These are phyloP conservation scores for Cryptococcus depauperatus DNA, from an alignment of 1,284 basidiomycete species.

Conservation along the genomic window DNA sequence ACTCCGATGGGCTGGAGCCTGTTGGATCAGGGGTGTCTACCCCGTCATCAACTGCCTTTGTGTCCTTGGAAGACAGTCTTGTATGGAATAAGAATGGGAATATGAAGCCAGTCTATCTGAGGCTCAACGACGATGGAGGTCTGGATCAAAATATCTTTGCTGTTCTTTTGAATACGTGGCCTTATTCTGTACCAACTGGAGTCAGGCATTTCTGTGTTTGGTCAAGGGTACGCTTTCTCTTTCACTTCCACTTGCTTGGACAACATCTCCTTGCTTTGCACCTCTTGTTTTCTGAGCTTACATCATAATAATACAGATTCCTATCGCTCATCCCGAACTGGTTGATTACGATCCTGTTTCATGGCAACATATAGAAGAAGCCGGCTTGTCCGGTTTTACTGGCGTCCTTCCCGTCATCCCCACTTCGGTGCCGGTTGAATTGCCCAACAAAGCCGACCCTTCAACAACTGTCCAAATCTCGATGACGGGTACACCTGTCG, in stretches of 20 bases:
- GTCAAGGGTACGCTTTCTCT: conserved; percentile 31
- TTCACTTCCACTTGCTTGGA: no score
- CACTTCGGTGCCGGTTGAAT: no score
- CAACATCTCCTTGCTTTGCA: no score
- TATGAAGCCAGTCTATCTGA: no score
- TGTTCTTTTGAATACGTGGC: conserved; percentile 43
- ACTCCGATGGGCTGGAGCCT: no score
- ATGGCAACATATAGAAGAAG: conserved; percentile 33
- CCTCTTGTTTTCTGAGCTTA: no score
- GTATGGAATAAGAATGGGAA: no score
- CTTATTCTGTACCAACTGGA: conserved; percentile 40
- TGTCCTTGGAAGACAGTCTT: conserved; percentile 17
- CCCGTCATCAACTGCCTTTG: conserved; percentile 28
- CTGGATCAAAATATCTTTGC: conserved; percentile 35
- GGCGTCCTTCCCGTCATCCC: conserved; percentile 29
- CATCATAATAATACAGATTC: conserved; percentile 21
- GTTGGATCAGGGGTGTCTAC: conserved; percentile 23
- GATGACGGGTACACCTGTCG: no score
- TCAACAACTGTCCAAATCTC: no score
- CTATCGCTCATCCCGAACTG: conserved; percentile 39
- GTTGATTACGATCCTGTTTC: conserved; percentile 28
- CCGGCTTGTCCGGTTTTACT: conserved; percentile 41
- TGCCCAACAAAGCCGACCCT: no score
- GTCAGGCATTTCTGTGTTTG: conserved; percentile 42
- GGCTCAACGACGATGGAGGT: no score